Evolutionary conservation across 371 early-diverging fungal genomes (phyloP), one percentile per base, ranked within the genome.

Genomic region (Lichtheimia corymbifera): DNA sequence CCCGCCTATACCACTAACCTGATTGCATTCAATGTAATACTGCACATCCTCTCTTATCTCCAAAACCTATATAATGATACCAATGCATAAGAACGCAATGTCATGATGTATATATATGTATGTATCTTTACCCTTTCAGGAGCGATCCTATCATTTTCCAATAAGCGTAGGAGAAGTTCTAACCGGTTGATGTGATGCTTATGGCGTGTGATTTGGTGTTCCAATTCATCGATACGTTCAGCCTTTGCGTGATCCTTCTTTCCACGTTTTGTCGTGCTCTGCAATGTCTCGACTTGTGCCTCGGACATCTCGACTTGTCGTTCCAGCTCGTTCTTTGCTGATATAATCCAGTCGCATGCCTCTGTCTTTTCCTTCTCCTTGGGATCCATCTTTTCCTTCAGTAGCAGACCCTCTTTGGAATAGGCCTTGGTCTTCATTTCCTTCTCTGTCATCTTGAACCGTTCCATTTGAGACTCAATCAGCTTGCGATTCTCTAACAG

Each of bases 381-480:
- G 0, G 98, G 98, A 81, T 98, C 98, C 61, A 97, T 64, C 61
- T 89, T 90, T 55, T 84, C 85, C 44, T 88, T 83, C 64, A 86
- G 87, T 57, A 79, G 67, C 35, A 98, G 73, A 15, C 98, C 98
- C 68, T 96, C 98, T 73, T 95, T 92, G 13, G 97, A 96, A 68
- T 86, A 98, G 3, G 97, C 96, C 73, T 98, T 98, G 55, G 96
- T 96, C 76, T 98, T 98, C 85, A 98, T 93, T 73, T 97, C 98
- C 70, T 93, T 94, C 73, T 98, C 98, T 50, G 87, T 84, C 5
- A 94, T 95, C 80, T 98, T 98, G 83, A 98, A 98, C 66, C 86
- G 84, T 68, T 98, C 98, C 98, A 98, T 98, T 87, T 96, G 95
- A 86, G 90, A 76, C 71, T 98, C 98, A 63, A 98, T 97, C 18